Conservation (phyloP, 345 rosid species). For the Aquilaria yunnanensis region DNA sequence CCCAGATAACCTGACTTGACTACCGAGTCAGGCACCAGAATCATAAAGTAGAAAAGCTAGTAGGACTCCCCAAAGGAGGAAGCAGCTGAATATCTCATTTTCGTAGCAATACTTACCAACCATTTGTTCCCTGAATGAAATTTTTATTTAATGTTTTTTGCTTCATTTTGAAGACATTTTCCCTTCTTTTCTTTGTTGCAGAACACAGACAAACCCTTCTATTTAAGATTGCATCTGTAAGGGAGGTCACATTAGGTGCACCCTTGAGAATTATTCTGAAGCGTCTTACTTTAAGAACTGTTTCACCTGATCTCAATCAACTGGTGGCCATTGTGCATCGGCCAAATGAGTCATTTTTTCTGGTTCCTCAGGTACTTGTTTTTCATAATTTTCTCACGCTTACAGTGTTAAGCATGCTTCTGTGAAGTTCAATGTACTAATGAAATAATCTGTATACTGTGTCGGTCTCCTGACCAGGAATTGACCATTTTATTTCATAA, state of each 20-base stretch:
- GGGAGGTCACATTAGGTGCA: conserved; percentile 90
- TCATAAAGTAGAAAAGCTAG: no score
- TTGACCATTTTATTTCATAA: no score
- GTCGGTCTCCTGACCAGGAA: neutral
- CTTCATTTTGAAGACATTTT: neutral
- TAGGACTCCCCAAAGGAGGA: no score
- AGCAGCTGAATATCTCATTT: no score
- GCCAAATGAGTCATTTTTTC: conserved; percentile 87
- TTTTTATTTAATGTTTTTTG: no score
- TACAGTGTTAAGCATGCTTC: no score
- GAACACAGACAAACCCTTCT: conserved; percentile 49
- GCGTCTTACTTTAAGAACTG: conserved; percentile 69
- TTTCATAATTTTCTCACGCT: no score
- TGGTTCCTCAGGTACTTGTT: conserved; percentile 63
- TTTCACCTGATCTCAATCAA: conserved; percentile 44
- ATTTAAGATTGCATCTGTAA: conserved; percentile 79
- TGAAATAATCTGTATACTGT: neutral
- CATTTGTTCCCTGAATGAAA: no score
- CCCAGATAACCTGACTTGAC: no score
- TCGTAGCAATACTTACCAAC: no score
- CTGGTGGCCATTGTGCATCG: conserved; percentile 89
- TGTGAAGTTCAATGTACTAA: neutral
- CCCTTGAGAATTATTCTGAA: conserved; percentile 67
- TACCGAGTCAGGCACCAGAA: no score
- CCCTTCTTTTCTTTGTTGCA: conserved; percentile 27